Percentiles rank a stretch among this genome's conserved stretches.
phyloP scores from a whole-genome alignment of 2,329 filamentous ascomycete genomes.

The Penicillium sp. region DNA sequence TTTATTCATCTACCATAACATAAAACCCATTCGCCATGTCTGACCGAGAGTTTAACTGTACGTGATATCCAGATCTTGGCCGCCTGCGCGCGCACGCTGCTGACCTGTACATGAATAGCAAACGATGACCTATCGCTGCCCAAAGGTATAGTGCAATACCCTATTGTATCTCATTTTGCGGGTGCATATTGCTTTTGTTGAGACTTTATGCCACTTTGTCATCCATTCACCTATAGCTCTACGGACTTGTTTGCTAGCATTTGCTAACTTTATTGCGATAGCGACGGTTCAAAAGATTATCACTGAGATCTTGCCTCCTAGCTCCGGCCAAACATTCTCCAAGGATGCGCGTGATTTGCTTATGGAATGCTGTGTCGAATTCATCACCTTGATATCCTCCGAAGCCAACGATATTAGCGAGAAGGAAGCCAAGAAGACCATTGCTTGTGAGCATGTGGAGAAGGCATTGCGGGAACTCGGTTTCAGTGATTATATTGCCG shows the following conservation, averaged over 20 bases:
- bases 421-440: slow-evolving; percentile 98
- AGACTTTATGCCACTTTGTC: not conserved
- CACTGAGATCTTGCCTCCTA: slow-evolving; percentile 80
- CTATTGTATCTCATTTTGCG: not conserved
- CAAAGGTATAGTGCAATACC: slow-evolving; percentile 47
- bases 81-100: slow-evolving; percentile 18
- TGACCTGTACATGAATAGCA: slow-evolving; percentile 38
- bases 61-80: slow-evolving; percentile 22
- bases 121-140: slow-evolving; percentile 61
- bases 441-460: slow-evolving; percentile 96
- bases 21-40: slow-evolving; percentile 46
- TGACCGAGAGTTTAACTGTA: slow-evolving; percentile 55
- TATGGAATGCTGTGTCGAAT: slow-evolving; percentile 98
- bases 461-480: slow-evolving; percentile 90
- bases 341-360: slow-evolving; percentile 93
- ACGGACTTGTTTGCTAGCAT: not conserved
- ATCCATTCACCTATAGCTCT: not conserved
- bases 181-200: not conserved
- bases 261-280: slow-evolving; percentile 31
- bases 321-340: slow-evolving; percentile 78
- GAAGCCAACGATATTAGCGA: slow-evolving; percentile 99
- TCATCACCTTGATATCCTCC: slow-evolving; percentile 96
- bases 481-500: slow-evolving; percentile 86
- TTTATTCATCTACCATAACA: not conserved
- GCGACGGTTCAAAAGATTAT: slow-evolving; percentile 81